Base-by-base conservation (phyloP, 2,329 filamentous ascomycete genomes). In the Colletotrichum sidae region DNA sequence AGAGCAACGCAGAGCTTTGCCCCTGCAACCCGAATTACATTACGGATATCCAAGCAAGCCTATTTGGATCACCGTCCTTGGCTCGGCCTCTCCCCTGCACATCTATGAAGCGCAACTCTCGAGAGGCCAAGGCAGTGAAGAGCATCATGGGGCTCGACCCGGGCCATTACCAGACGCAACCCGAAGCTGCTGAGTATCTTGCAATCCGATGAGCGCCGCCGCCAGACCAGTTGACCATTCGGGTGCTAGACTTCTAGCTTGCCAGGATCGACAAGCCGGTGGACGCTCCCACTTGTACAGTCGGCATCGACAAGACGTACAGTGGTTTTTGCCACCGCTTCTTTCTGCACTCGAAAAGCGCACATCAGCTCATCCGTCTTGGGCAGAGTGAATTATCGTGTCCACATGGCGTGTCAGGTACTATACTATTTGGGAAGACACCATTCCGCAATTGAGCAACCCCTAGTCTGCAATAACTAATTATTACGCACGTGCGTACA, bases 51-150 rank as follows among this genome's bases (percentile, higher is more conserved):
- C 45, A 17, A 47, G 4, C 35, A 34, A n/a, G 6, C 34, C 49
- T 8, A 45, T 38, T 52, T 52, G 62, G 39, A 25, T 62, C 46
- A 46, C 62, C 52, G 52, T 56, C 39, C 62, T 47, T 55, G 57
- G 51, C 57, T 25, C 33, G 44, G 44, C 38, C 15, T 25, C 25
- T 25, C 39, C 52, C 58, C 52, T 65, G 62, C 51, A 46, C 45
- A 38, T 8, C 54, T 39, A 11, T 25, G 34, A 41, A n/a, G 9
- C 34, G 51, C 42, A 35, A 44, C n/a, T 33, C 34, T 33, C 52
- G 33, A 15, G 44, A 12, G 9, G 10, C 25, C n/a, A 11, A 15
- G 7, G 25, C 8, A 25, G 25, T 1, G 10, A 25, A 45, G 11
- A 45, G 42, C 42, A 45, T 9, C 42, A 12, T 45, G 4, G 25